phyloP scores from a whole-genome alignment of 1,284 basidiomycete species.

The Pseudozyma tsukubaensis region DNA sequence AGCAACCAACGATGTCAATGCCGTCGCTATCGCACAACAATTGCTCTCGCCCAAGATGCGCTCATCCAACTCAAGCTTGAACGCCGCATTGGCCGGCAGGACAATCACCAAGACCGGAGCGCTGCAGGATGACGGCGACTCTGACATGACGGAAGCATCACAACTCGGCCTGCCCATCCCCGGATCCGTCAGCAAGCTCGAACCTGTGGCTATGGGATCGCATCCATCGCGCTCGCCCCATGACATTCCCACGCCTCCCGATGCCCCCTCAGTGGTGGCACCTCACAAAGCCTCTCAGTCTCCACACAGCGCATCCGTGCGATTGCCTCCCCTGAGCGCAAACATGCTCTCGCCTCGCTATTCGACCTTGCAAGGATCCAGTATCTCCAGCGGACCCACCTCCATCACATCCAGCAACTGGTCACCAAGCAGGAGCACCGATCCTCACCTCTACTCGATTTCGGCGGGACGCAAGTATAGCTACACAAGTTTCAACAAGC shows the following conservation, averaged over 20 bases:
- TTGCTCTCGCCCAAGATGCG: constrained; percentile 30
- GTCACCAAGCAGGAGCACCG: constrained; percentile 50
- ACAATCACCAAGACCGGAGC: constrained; percentile 3
- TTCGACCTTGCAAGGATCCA: constrained; percentile 45
- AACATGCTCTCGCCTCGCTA: constrained; percentile 50
- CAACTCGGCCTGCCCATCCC: constrained; percentile 54
- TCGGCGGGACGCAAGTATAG: constrained; percentile 50
- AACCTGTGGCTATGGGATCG: constrained; percentile 22
- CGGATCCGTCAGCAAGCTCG: constrained; percentile 26
- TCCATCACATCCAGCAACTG: constrained; percentile 52
- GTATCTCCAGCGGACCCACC: constrained; percentile 52
- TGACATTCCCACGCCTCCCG: constrained; percentile 64
- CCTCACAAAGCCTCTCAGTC: constrained; percentile 34
- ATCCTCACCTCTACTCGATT: constrained; percentile 55
- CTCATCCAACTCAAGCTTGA: constrained; percentile 49
- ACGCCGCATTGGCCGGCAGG: constrained; percentile 32
- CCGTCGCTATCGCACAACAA: constrained; percentile 28
- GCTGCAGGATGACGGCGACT: constrained; percentile 42
- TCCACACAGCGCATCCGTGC: constrained; percentile 26
- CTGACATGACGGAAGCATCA: constrained; percentile 54
- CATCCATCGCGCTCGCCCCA: constrained; percentile 55
- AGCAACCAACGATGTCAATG: constrained; percentile 42
- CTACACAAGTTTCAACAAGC: constrained; percentile 49
- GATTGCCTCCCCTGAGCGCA: constrained; percentile 43
- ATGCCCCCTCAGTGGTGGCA: constrained; percentile 43